Evolutionary conservation across 164 flowering plant genomes (phyloP), one percentile per base, ranked within the genome.

Genomic region (Macadamia tetraphylla): DNA sequence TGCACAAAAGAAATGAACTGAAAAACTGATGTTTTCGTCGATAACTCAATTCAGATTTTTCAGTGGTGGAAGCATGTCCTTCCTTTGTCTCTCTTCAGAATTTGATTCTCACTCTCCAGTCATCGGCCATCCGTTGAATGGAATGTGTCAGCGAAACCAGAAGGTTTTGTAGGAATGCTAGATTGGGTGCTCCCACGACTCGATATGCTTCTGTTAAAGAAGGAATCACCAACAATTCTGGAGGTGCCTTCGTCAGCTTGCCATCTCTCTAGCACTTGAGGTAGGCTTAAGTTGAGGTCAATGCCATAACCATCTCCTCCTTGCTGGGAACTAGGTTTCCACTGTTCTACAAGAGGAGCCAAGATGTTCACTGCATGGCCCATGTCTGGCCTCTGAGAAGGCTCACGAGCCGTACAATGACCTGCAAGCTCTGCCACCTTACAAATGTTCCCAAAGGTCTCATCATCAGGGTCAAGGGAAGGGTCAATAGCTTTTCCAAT

Each of bases 361-460:
- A 85, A 63, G 17, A 80, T 68, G 49, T 78, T 82, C 6, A 85
- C 88, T 1, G 77, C 84, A 49, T 85, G 86, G 10, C 84, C 81
- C 86, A 84, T 82, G 65, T 81, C 86, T 0, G 88, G 88, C 65
- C 86, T 80, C 57, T 82, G 86, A 65, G 65, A 49, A 32, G 86
- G 85, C 56, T 85, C 86, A 0, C 86, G 81, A 10, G 82, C 78
- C 6, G 84, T 82, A 75, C 88, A 85, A 62, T 85, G 79, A 13
- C 88, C 83, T 6, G 88, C 85, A 18, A 85, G 80, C 64, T 85
- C 85, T 29, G 85, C 78, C 13, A 83, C 86, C 44, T 57, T 75
- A 65, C 75, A 70, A 18, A 85, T 81, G 79, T 74, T 78, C 15
- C 18, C 66, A 32, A 53, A 81, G 3, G 79, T 85, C 62, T 85